Evolutionary conservation across 805 yeast genomes (phyloP), one percentile per base, ranked within the genome.

Genomic region (Metschnikowia rubicola): DNA sequence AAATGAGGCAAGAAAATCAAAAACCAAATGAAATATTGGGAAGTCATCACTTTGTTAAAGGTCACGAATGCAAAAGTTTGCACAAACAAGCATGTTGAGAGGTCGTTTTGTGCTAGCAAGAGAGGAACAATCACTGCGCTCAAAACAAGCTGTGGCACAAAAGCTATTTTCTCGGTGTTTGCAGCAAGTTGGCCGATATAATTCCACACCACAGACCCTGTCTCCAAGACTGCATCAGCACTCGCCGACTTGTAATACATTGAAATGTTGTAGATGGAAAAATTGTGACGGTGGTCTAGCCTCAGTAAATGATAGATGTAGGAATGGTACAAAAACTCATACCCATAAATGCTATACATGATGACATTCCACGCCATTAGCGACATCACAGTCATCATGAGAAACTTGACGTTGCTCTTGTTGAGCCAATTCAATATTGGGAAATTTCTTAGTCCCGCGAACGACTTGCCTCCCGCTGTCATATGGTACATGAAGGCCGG

Each of bases 11-110:
- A 64, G 54, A 91, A 80, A 11, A 90, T 86, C 56, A 94, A 68
- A 60, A 86, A 94, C 99, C 99, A 94, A 52, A 92, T 80, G 66
- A 94, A 94, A 66, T 94, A 94, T 68, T 94, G 99, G 1, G 97
- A 88, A 0, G 99, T 94, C 59, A 90, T 69, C 51, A 92, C 91
- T 51, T 73, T 73, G 56, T 73, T 73, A 54, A 71, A 70, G 17
- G 70, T 59, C 15, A 73, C 77, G 57, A 73, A 73, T 35, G 74
- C 64, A 59, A 70, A 70, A 8, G 77, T 73, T 51, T 72, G 77
- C 21, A 73, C 44, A 49, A 73, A 71, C 10, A 71, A 51, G 39
- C 69, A 61, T 4, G 73, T 59, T 1, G 67, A 48, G 17, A 73
- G 46, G 47, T 72, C 65, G 26, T 32, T 38, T 19, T 55, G 54